phyloP scores from a whole-genome alignment of 805 yeast genomes.

The Candida golubevii region DNA sequence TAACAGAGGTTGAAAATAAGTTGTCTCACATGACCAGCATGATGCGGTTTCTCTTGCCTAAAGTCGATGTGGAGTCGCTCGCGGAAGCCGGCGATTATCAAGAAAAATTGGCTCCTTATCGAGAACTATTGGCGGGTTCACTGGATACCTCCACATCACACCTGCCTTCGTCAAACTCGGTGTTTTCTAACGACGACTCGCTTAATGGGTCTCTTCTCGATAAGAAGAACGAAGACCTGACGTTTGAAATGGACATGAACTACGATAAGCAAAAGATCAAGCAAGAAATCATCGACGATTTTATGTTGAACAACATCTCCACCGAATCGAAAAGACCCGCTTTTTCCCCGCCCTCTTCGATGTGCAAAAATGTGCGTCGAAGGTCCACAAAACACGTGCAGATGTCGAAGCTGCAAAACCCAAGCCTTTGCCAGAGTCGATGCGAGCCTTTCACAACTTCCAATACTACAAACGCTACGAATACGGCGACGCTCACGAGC shows the following conservation, averaged over 20 bases:
- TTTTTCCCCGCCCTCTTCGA: slow-evolving; percentile 12
- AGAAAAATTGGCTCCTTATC: slow-evolving; percentile 10
- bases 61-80: slow-evolving; percentile 19
- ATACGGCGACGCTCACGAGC: slow-evolving; percentile 26
- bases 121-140: slow-evolving; percentile 8
- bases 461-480: slow-evolving; percentile 4
- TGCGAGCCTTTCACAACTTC: neutral
- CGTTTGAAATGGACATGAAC: slow-evolving; percentile 4
- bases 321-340: slow-evolving; percentile 15
- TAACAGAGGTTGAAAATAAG: slow-evolving; percentile 66
- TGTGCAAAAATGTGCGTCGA: neutral
- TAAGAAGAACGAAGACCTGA: slow-evolving; percentile 10
- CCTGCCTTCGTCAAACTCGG: slow-evolving; percentile 23
- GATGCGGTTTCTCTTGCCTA: slow-evolving; percentile 31
- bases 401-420: neutral
- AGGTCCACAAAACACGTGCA: neutral
- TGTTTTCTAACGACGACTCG: slow-evolving; percentile 23
- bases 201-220: slow-evolving; percentile 12
- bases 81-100: slow-evolving; percentile 18
- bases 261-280: slow-evolving; percentile 25
- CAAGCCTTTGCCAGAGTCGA: neutral
- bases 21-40: slow-evolving; percentile 28
- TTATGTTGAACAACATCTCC: slow-evolving; percentile 35
- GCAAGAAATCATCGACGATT: slow-evolving; percentile 39
- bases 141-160: slow-evolving; percentile 14